Conservation (phyloP, 805 yeast genomes). For the Cyberlindnera petersonii region DNA sequence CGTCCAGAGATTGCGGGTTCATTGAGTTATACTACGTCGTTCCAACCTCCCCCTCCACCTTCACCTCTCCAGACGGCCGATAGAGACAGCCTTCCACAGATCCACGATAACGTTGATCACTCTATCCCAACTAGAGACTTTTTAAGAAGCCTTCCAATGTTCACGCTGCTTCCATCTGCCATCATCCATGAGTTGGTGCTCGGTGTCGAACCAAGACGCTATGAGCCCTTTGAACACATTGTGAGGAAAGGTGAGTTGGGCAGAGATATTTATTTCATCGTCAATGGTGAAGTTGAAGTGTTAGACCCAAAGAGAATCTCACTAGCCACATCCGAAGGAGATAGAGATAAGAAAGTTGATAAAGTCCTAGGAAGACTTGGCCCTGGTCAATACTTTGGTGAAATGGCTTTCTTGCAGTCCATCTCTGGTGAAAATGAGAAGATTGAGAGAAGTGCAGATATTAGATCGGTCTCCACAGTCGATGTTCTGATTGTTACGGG, state of each 20-base stretch:
- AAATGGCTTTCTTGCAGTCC: conserved; percentile 61
- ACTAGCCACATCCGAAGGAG: conserved; percentile 18
- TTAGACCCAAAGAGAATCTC: conserved; percentile 36
- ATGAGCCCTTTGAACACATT: conserved; percentile 55
- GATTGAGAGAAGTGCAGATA: conserved; percentile 52
- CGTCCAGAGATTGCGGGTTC: conserved; percentile 5
- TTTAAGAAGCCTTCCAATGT: conserved; percentile 54
- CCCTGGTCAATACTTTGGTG: conserved; percentile 70
- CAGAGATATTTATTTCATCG: conserved; percentile 62
- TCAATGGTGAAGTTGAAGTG: conserved; percentile 70
- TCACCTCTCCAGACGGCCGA: neutral
- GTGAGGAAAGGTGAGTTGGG: conserved; percentile 57
- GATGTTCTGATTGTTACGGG: conserved; percentile 59
- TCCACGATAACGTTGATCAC: conserved; percentile 44
- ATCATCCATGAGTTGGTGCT: conserved; percentile 63
- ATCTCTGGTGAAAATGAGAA: conserved; percentile 30
- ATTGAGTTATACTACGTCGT: neutral
- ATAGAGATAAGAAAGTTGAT: conserved; percentile 30
- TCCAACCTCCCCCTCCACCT: neutral
- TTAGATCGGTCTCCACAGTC: conserved; percentile 55
- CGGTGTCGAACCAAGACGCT: conserved; percentile 53
- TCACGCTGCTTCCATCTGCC: conserved; percentile 51
- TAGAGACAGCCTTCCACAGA: conserved; percentile 16
- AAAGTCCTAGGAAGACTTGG: conserved; percentile 53
- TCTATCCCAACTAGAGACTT: conserved; percentile 56